A percentile compares a stretch with the other conserved stretches of the same genome.
Conservation (phyloP, 2,329 filamentous ascomycete genomes). For the Xylaria sp. region DNA sequence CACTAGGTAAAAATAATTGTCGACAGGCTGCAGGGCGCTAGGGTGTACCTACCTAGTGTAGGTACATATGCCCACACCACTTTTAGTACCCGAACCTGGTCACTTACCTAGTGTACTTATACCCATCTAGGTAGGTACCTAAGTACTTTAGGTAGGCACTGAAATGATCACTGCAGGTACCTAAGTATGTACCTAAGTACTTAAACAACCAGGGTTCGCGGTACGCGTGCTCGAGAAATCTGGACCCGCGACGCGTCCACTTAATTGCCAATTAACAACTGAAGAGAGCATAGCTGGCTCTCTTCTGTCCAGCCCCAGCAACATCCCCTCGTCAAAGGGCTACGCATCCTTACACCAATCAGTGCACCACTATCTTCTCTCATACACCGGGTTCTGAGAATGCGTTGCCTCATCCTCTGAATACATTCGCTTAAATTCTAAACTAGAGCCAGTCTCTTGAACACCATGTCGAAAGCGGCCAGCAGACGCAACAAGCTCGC, state of each 20-base stretch:
- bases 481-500: conserved; percentile 64
- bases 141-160: not conserved
- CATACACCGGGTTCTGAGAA: not conserved
- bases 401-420: not conserved
- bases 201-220: conserved; percentile 34
- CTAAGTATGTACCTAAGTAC: not conserved
- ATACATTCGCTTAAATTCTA: not conserved
- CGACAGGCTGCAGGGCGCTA: no score
- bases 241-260: conserved; percentile 38
- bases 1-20: no score
- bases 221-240: conserved; percentile 27
- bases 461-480: conserved; percentile 49
- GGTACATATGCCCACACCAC: no score
- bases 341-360: conserved; percentile 11
- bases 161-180: no score
- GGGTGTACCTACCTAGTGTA: no score
- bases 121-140: not conserved
- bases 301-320: not conserved
- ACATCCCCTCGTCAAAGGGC: not conserved
- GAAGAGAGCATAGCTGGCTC: not conserved
- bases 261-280: conserved; percentile 16
- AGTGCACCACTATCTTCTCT: not conserved
- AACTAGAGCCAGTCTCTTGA: not conserved
- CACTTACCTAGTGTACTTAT: no score
- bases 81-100: no score